Base-by-base conservation (phyloP, 345 rosid species). In the Camelina sativa region DNA sequence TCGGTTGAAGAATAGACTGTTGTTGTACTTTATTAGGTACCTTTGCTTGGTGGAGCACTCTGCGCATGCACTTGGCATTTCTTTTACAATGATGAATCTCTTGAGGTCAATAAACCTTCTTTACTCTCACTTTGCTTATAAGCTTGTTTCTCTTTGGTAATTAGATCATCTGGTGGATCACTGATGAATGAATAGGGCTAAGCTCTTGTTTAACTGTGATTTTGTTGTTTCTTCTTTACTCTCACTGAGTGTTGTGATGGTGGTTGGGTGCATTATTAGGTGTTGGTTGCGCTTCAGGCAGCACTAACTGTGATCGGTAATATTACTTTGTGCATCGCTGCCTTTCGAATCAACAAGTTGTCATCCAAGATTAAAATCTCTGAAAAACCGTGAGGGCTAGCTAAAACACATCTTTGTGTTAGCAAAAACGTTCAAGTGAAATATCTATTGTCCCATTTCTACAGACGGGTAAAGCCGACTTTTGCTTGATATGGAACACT, bases 41-140 rank as follows among this genome's bases (percentile, higher is more conserved):
- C 97, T 62, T 79, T 88, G 74, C 97, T 91, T n/a, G 99, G 97
- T 46, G 97, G 97, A 88, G 96, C 99, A 64, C 86, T 91, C 60
- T 91, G 98, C 61, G 98, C 96, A 23, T 91, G 97, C 77, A 87
- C 97, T 9, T 94, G 97, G 96, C 98, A 91, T 86, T 94, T 94
- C 93, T 94, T 91, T 72, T 94, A 91, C 75, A 91, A 94, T 73
- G 85, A 87, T 6, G 96, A 94, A 73, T 88, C 97, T 37, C 92
- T 94, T 67, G 96, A 94, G 97, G 98, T 94, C 80, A 69, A 69
- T 1, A 12, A 62, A 69, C 40, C 59, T 22, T 63, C 20, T 65
- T 17, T 6, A 64, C n/a, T 62, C 32, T 38, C 7, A 8, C 67
- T 58, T 20, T 51, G 23, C 41, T 40, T 59, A 28, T 10, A 4